These are phyloP conservation scores for Thalassiosira sp. DNA, from an alignment of 352 stramenopile genomes.

Conservation along the genomic window DNA sequence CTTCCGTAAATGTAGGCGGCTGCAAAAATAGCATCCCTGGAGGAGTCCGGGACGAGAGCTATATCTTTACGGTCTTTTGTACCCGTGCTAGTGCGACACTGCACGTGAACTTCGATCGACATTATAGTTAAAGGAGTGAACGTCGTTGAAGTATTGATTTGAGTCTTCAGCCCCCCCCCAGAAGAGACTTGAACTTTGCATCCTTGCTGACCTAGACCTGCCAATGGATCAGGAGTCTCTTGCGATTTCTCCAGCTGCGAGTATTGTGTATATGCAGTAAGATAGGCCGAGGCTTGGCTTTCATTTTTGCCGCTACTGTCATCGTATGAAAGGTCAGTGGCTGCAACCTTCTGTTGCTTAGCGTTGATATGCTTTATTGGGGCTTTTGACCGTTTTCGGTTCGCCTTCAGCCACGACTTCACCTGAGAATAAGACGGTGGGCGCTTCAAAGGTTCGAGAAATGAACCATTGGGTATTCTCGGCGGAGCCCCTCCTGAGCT, in stretches of 20 bases:
- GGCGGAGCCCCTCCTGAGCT: constrained; percentile 1
- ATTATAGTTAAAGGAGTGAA: constrained; percentile 77
- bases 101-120: constrained; percentile 82
- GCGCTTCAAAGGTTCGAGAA: constrained; percentile 51
- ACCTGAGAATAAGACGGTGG: constrained; percentile 53
- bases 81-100: constrained; percentile 71
- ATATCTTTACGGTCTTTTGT: constrained; percentile 74
- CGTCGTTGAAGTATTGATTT: constrained; percentile 47
- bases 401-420: constrained; percentile 40
- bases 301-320: background rate
- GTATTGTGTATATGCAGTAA: constrained; percentile 43
- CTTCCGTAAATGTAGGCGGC: constrained; percentile 68
- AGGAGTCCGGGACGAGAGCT: constrained; percentile 77
- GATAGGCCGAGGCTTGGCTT: constrained; percentile 17
- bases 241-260: constrained; percentile 24
- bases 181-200: constrained; percentile 71
- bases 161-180: constrained; percentile 72
- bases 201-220: constrained; percentile 75
- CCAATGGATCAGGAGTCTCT: constrained; percentile 57
- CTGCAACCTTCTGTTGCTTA: constrained; percentile 12
- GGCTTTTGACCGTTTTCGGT: constrained; percentile 17
- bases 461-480: constrained; percentile 10
- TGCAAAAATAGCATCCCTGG: constrained; percentile 67
- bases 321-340: background rate
- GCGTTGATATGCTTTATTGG: background rate